Conservation (phyloP, 495 filamentous ascomycete species). For the Penicillium mononematosum region DNA sequence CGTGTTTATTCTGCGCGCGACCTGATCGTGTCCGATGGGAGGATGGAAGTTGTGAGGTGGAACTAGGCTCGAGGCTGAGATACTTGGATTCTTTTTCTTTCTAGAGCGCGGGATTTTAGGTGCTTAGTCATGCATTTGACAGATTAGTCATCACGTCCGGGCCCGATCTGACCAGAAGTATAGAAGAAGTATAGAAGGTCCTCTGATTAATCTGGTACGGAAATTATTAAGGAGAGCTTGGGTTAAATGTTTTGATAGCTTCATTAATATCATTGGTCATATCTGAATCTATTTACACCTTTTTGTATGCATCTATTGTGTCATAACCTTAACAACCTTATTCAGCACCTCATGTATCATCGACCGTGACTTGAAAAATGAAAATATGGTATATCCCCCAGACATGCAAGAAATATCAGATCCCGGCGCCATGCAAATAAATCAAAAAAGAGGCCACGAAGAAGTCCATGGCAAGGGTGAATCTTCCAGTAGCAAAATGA, state of each 20-base stretch:
- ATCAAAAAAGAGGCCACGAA: not conserved
- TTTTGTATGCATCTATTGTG: not conserved
- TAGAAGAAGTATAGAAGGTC: not conserved
- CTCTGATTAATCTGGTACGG: not conserved
- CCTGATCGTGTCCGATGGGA: not conserved
- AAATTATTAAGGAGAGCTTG: not conserved
- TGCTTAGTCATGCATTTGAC: constrained; percentile 5
- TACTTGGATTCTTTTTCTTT: constrained; percentile 12
- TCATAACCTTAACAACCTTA: not conserved
- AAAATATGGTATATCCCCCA: constrained; percentile 21
- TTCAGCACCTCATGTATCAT: not conserved
- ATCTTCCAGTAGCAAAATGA: not conserved
- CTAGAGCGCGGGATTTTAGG: constrained; percentile 9
- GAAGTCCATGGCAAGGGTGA: not conserved
- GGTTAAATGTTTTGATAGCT: not conserved
- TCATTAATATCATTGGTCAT: not conserved
- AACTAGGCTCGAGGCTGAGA: not conserved
- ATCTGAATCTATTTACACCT: not conserved
- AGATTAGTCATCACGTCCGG: constrained; percentile 1
- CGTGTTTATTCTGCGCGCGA: not conserved
- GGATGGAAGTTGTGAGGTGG: not conserved
- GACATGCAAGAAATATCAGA: constrained; percentile 20
- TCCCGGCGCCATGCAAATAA: constrained; percentile 25
- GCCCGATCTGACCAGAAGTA: not conserved
- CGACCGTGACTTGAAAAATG: constrained; percentile 1